phyloP scores from a whole-genome alignment of 23 red algal genomes.

The Gracilaria domingensis region DNA sequence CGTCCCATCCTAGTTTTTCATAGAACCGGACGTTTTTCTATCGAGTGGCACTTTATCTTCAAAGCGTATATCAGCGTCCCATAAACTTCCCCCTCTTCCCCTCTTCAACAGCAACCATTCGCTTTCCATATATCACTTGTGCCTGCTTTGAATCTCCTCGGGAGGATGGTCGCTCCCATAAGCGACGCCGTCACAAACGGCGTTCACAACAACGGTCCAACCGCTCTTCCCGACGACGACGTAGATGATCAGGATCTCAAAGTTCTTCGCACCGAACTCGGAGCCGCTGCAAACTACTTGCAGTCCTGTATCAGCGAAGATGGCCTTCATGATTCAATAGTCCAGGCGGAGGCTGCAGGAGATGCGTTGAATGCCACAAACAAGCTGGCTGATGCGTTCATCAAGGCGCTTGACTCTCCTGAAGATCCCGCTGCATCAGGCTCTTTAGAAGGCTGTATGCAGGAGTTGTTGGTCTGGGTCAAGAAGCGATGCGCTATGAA shows the following conservation, averaged over 20 bases:
- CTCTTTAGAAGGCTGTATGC: constrained; percentile 80
- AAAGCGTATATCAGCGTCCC: background rate
- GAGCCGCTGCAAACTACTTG: constrained; percentile 55
- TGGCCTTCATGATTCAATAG: constrained; percentile 12
- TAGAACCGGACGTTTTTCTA: too few relatives aligned
- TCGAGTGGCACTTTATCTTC: background rate
- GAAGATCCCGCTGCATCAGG: constrained; percentile 12
- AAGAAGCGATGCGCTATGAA: constrained; percentile 53
- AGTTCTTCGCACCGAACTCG: constrained; percentile 45
- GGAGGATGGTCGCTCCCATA: constrained; percentile 28
- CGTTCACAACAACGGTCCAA: constrained; percentile 39
- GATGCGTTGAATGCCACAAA: constrained; percentile 36
- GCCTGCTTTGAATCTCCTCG: background rate
- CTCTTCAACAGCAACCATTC: background rate
- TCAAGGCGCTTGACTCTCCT: constrained; percentile 44
- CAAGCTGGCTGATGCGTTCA: constrained; percentile 51
- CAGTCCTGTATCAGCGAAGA: constrained; percentile 10
- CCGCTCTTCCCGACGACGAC: constrained; percentile 13
- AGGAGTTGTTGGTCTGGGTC: constrained; percentile 64
- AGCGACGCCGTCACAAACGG: constrained; percentile 60
- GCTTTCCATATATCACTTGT: constrained; percentile 7
- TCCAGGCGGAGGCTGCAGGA: constrained; percentile 1
- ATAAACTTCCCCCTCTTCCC: background rate
- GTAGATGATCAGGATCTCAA: constrained; percentile 42
- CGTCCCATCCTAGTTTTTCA: background rate